Percentiles rank a stretch among this genome's conserved stretches.
Evolutionary conservation across 2,329 filamentous ascomycete species (phyloP).

Genomic region (Beauveria rudraprayagi): DNA sequence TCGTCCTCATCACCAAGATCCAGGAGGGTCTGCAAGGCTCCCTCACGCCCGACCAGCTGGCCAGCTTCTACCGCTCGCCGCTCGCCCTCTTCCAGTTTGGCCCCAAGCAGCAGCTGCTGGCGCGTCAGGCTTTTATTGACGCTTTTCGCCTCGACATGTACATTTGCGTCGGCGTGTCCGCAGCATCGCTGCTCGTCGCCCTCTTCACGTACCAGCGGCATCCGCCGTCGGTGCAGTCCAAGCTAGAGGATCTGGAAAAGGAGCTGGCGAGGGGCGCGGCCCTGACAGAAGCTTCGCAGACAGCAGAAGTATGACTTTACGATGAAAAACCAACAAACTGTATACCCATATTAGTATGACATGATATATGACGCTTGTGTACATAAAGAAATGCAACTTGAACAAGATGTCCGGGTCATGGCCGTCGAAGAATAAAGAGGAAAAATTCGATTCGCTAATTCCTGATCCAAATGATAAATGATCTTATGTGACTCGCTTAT

Average conservation of each 20-base stretch:
- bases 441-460: conserved; percentile 6
- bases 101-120: conserved; percentile 12
- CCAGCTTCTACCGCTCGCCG: conserved; percentile 15
- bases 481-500: neutral
- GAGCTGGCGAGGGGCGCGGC: conserved; percentile 8
- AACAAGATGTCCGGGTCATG: neutral
- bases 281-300: neutral
- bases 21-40: conserved; percentile 11
- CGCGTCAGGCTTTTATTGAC: conserved; percentile 15
- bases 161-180: conserved; percentile 15
- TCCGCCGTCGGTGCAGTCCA: conserved; percentile 16
- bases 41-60: conserved; percentile 14
- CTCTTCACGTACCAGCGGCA: conserved; percentile 16
- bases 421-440: neutral
- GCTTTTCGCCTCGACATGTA: conserved; percentile 17
- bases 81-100: conserved; percentile 12
- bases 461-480: neutral
- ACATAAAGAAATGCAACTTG: neutral
- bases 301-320: neutral
- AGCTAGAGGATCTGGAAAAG: conserved; percentile 19
- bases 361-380: neutral
- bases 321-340: neutral
- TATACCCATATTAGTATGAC: neutral
- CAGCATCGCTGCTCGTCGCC: conserved; percentile 11
- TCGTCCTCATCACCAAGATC: conserved; percentile 17